Evolutionary conservation across 257 asterid genomes (phyloP).

Genomic region (Parsonsia alboflavescens): DNA sequence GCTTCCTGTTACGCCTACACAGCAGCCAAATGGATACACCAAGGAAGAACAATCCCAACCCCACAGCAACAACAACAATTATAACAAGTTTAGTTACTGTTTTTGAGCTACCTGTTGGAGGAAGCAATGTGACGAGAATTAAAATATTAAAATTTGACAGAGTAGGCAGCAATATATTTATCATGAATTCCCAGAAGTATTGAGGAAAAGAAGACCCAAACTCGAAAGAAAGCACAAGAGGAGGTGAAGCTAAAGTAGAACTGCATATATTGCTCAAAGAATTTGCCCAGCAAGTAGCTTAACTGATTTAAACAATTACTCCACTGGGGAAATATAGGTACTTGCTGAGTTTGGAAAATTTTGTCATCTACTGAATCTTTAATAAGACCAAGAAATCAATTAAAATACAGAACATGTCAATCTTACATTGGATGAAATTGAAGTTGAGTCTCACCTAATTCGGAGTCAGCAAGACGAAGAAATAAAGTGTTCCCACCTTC

Average conservation of each 20-base stretch:
- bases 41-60: constrained; percentile 34
- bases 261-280: neutral
- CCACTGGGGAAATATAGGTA: neutral
- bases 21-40: constrained; percentile 36
- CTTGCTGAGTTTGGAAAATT: neutral
- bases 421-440: neutral
- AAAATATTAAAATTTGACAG: neutral
- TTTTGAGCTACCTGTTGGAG: constrained; percentile 29
- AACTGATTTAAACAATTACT: neutral
- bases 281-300: neutral
- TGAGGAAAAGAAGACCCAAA: neutral
- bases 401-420: neutral
- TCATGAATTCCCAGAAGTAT: neutral
- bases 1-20: constrained; percentile 27
- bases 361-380: neutral
- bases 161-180: neutral
- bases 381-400: neutral
- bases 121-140: neutral
- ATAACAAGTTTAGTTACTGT: constrained; percentile 23
- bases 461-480: constrained; percentile 59
- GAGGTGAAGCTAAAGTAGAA: neutral
- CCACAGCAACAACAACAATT: constrained; percentile 20
- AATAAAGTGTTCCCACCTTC: constrained; percentile 47
- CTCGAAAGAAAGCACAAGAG: neutral
- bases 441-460: constrained; percentile 35